Evolutionary conservation across 2,329 filamentous ascomycete species (phyloP).

Genomic region (Ophiocordyceps camponoti-floridani): DNA sequence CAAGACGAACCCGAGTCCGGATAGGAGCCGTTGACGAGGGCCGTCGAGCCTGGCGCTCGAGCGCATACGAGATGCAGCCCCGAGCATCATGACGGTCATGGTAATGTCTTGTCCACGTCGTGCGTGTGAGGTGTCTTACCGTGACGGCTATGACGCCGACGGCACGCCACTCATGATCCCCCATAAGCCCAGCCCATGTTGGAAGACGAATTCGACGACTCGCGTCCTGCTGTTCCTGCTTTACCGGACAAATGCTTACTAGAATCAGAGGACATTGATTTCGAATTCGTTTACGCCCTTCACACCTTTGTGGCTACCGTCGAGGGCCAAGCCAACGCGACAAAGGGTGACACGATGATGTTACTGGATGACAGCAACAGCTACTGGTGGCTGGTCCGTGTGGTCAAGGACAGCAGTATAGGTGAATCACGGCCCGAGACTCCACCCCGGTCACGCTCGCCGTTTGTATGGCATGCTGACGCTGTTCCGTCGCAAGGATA

Average conservation of each 20-base stretch:
- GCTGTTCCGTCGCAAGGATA: constrained; percentile 63
- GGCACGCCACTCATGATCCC: constrained; percentile 20
- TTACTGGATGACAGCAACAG: constrained; percentile 96
- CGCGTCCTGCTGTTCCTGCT: constrained; percentile 49
- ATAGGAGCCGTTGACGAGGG: constrained; percentile 1
- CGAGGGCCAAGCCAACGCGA: constrained; percentile 94
- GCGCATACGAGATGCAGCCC: neutral
- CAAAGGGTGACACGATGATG: constrained; percentile 97
- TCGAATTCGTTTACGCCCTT: constrained; percentile 96
- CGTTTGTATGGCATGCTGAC: constrained; percentile 6
- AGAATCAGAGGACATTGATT: constrained; percentile 95
- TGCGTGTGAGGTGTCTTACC: neutral
- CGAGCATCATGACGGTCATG: neutral
- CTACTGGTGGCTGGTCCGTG: constrained; percentile 97
- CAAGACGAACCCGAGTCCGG: neutral
- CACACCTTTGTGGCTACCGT: constrained; percentile 97
- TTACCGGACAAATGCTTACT: constrained; percentile 77
- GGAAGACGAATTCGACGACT: constrained; percentile 49
- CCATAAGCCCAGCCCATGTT: constrained; percentile 25
- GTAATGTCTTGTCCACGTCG: neutral
- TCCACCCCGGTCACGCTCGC: neutral
- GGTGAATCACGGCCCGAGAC: constrained; percentile 21
- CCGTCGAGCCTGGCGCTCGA: neutral
- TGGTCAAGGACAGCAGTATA: constrained; percentile 96
- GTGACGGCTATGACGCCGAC: constrained; percentile 8